These are phyloP conservation scores for Silene noctiflora DNA, from an alignment of 179 eudicot species.

Conservation along the genomic window DNA sequence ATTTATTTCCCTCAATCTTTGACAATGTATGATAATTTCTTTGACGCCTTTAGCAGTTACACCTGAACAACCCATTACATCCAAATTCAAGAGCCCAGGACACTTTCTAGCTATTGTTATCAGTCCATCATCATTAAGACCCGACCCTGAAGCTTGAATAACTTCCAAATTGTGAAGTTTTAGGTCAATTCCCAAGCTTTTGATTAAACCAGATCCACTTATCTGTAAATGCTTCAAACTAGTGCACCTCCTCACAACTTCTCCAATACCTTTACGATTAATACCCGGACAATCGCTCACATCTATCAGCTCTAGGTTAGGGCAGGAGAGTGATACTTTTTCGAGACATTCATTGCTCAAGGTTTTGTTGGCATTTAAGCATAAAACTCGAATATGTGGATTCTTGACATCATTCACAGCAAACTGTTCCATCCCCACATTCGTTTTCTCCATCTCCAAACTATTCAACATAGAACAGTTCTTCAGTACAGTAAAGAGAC, in stretches of 20 bases:
- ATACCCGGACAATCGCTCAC: conserved; percentile 40
- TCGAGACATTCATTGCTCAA: conserved; percentile 48
- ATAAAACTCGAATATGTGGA: conserved; percentile 35
- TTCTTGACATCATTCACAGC: conserved; percentile 26
- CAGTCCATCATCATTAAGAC: conserved; percentile 51
- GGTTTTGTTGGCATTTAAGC: conserved; percentile 31
- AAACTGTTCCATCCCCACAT: conserved; percentile 37
- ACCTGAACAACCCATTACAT: conserved; percentile 42
- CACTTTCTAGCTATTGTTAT: conserved; percentile 45
- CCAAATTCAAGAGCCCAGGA: conserved; percentile 39
- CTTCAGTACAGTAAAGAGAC: conserved; percentile 43
- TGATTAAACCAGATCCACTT: conserved; percentile 38
- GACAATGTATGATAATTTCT: conserved; percentile 40
- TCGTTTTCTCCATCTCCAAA: conserved; percentile 47
- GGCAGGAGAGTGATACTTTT: conserved; percentile 45
- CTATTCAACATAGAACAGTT: conserved; percentile 41
- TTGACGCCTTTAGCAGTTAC: conserved; percentile 39
- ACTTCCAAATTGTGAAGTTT: conserved; percentile 44
- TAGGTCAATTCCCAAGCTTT: conserved; percentile 43
- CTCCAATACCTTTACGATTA: conserved; percentile 47
- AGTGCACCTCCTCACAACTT: conserved; percentile 35
- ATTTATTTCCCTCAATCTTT: conserved; percentile 53
- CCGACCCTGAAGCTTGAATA: conserved; percentile 44
- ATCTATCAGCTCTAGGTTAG: conserved; percentile 50
- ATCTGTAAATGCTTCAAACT: conserved; percentile 46